Evolutionary conservation across 257 asterid species (phyloP).

Genomic region (Solanum chaucha): DNA sequence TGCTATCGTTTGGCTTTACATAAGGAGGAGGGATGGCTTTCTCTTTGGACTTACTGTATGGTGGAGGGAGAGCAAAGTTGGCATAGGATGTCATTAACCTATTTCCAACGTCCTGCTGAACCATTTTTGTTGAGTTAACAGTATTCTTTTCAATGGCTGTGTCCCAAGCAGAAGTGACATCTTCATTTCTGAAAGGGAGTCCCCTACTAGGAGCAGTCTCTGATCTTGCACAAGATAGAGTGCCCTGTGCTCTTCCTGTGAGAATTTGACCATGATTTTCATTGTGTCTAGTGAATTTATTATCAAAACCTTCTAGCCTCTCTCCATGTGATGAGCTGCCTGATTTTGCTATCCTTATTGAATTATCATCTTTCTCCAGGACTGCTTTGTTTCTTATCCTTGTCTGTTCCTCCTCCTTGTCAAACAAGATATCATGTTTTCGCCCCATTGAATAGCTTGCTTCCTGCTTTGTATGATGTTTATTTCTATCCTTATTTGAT

Average conservation of each 20-base stretch:
- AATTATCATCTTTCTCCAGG: constrained; percentile 19
- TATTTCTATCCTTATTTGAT: constrained; percentile 17
- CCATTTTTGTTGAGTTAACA: constrained; percentile 14
- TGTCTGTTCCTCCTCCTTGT: constrained; percentile 22
- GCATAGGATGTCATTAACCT: constrained; percentile 22
- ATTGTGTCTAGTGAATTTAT: background rate
- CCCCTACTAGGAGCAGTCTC: constrained; percentile 17
- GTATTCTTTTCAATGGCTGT: constrained; percentile 7
- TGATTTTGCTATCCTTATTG: constrained; percentile 25
- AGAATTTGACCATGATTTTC: background rate
- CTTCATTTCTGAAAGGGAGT: constrained; percentile 22
- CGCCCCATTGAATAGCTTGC: constrained; percentile 24
- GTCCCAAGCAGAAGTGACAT: constrained; percentile 8
- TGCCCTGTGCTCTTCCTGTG: constrained; percentile 15
- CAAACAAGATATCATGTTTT: constrained; percentile 8
- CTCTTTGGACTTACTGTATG: constrained; percentile 53
- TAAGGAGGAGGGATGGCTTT: constrained; percentile 50
- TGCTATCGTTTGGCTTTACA: constrained; percentile 43
- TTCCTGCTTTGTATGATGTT: constrained; percentile 20
- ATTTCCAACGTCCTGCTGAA: constrained; percentile 26
- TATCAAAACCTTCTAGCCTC: constrained; percentile 16
- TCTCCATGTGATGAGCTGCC: constrained; percentile 31
- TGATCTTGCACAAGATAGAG: constrained; percentile 24
- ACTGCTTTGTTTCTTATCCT: constrained; percentile 21
- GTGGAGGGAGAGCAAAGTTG: constrained; percentile 51